Evolutionary conservation across 192 early-diverging fungal species (phyloP).

Genomic region (Thamnidium elegans): DNA sequence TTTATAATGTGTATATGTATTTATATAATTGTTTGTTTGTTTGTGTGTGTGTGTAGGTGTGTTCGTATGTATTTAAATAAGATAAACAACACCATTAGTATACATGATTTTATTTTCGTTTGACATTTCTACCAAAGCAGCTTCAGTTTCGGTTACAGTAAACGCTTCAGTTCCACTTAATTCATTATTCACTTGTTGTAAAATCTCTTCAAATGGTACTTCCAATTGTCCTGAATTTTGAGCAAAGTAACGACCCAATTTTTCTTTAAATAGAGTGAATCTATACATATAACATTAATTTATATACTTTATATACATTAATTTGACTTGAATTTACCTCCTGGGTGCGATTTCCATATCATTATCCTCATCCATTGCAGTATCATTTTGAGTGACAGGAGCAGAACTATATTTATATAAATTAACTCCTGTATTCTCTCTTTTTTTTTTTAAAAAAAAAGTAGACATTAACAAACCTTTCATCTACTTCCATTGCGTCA

Average conservation of each 20-base stretch:
- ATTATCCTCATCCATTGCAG: conserved; percentile 28
- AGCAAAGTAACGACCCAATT: background rate
- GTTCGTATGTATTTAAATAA: conserved; percentile 50
- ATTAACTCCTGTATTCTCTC: background rate
- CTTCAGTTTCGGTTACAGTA: conserved; percentile 54
- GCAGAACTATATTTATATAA: background rate
- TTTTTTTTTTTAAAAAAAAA: background rate
- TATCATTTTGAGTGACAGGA: background rate
- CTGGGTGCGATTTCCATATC: conserved; percentile 22
- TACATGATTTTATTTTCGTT: conserved; percentile 72
- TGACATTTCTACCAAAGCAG: conserved; percentile 58
- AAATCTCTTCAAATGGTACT: conserved; percentile 7
- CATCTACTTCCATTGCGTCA: conserved; percentile 22
- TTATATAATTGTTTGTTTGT: too few relatives aligned
- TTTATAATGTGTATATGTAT: too few relatives aligned
- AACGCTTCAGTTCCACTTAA: conserved; percentile 31
- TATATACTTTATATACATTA: background rate
- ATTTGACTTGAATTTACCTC: conserved; percentile 12
- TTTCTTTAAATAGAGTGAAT: background rate
- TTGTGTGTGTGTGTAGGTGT: background rate
- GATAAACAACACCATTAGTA: conserved; percentile 59
- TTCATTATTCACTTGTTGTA: background rate
- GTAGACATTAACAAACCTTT: background rate
- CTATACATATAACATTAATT: background rate
- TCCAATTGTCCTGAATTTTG: conserved; percentile 18